Evolutionary conservation across 805 yeast species (phyloP).

Genomic region (Grigorovia yakushimaensis): DNA sequence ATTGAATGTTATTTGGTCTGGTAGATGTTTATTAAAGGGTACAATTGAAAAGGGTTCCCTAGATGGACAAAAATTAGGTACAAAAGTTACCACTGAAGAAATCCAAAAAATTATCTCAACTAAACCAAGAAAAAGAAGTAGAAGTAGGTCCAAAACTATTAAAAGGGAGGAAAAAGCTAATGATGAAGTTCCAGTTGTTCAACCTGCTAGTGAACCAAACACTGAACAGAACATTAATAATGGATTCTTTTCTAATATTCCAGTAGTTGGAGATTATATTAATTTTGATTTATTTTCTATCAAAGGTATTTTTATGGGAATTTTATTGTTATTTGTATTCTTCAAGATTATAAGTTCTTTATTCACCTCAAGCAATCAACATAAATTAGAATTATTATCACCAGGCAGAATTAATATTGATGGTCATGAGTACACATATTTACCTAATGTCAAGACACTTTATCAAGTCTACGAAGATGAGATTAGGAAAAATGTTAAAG

Average conservation of each 20-base stretch:
- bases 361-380: constrained; percentile 2
- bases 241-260: background rate
- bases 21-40: constrained; percentile 66
- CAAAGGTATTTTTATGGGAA: constrained; percentile 6
- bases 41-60: constrained; percentile 68
- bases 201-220: background rate
- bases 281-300: constrained; percentile 16
- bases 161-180: background rate
- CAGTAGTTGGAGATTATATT: constrained; percentile 4
- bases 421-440: constrained; percentile 31
- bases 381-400: constrained; percentile 11
- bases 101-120: constrained; percentile 23
- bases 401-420: constrained; percentile 28
- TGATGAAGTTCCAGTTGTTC: background rate
- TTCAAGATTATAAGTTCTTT: constrained; percentile 7
- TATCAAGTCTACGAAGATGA: constrained; percentile 27
- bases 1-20: constrained; percentile 60
- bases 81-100: constrained; percentile 36
- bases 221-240: background rate
- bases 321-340: constrained; percentile 4
- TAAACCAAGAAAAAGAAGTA: constrained; percentile 4
- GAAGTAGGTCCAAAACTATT: constrained; percentile 1
- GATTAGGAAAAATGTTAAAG: constrained; percentile 9
- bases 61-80: constrained; percentile 61
- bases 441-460: constrained; percentile 34